These are phyloP conservation scores for Entomortierella beljakovae DNA, from an alignment of 192 early-diverging fungal genomes.

Conservation along the genomic window DNA sequence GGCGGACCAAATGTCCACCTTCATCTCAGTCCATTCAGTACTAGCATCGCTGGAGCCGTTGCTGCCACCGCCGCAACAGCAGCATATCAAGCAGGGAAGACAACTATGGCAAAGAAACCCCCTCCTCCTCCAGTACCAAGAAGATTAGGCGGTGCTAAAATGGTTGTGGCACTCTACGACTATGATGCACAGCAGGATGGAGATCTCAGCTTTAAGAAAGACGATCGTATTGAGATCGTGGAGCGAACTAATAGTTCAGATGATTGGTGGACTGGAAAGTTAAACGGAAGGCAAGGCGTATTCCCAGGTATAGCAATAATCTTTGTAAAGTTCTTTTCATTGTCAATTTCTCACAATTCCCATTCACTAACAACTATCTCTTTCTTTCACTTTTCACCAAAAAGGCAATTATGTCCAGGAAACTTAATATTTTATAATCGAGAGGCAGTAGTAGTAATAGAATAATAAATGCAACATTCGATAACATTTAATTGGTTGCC, in stretches of 20 bases:
- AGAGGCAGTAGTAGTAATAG: background rate
- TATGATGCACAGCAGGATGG: constrained; percentile 79
- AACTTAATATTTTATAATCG: background rate
- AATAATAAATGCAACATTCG: background rate
- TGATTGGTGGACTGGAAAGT: constrained; percentile 88
- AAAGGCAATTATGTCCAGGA: constrained; percentile 8
- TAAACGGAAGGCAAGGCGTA: constrained; percentile 70
- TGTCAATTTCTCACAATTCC: background rate
- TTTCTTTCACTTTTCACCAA: background rate
- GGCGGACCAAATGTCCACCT: constrained; percentile 43
- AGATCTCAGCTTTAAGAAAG: constrained; percentile 77
- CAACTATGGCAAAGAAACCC: constrained; percentile 16
- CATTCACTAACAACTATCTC: background rate
- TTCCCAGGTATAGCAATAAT: constrained; percentile 68
- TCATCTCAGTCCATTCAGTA: constrained; percentile 47
- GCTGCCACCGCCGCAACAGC: constrained; percentile 30
- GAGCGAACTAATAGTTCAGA: constrained; percentile 69
- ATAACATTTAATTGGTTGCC: background rate
- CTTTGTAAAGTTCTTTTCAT: background rate
- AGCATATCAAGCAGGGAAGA: constrained; percentile 24
- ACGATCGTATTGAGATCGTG: constrained; percentile 78
- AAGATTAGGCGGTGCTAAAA: constrained; percentile 41
- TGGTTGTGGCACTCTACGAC: constrained; percentile 82
- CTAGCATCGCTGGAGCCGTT: constrained; percentile 33
- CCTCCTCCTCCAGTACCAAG: constrained; percentile 52